phyloP scores from a whole-genome alignment of 139 green algal species.

The Spirogloea muscicola region DNA sequence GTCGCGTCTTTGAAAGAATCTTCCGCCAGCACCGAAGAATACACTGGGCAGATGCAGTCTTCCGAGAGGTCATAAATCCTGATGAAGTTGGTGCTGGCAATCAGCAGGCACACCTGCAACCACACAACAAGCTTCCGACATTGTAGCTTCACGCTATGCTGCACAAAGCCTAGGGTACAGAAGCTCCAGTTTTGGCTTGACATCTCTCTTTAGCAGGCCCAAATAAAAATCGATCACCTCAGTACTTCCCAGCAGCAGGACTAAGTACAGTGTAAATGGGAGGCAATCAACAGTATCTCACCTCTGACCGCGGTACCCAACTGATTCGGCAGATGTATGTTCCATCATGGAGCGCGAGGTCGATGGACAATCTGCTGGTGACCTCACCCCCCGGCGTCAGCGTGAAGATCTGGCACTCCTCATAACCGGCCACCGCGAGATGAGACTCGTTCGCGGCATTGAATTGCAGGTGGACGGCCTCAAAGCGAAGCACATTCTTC shows the following conservation, averaged over 20 bases:
- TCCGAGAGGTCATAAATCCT: constrained; percentile 34
- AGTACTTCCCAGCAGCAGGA: neutral
- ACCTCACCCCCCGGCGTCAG: constrained; percentile 40
- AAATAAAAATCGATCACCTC: neutral
- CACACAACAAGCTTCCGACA: too few species aligned
- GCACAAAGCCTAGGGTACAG: too few species aligned
- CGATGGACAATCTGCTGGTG: constrained; percentile 29
- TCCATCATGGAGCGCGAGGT: constrained; percentile 12
- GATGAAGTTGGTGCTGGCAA: constrained; percentile 28
- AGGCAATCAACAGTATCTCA: too few species aligned
- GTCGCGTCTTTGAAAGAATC: constrained; percentile 21
- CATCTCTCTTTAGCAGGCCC: too few species aligned
- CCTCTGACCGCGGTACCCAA: constrained; percentile 39
- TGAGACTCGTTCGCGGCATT: constrained; percentile 40
- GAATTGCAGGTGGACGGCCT: constrained; percentile 45
- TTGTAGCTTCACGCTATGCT: too few species aligned
- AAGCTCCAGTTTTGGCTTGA: too few species aligned
- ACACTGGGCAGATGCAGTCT: constrained; percentile 32
- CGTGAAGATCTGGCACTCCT: constrained; percentile 45
- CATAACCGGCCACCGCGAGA: constrained; percentile 45
- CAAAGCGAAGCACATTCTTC: constrained; percentile 33
- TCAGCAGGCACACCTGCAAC: constrained; percentile 14
- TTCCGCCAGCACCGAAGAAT: neutral
- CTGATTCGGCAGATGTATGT: constrained; percentile 13
- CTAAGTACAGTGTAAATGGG: neutral